phyloP scores from a whole-genome alignment of 768 basidiomycete species.

The Mycena metata region DNA sequence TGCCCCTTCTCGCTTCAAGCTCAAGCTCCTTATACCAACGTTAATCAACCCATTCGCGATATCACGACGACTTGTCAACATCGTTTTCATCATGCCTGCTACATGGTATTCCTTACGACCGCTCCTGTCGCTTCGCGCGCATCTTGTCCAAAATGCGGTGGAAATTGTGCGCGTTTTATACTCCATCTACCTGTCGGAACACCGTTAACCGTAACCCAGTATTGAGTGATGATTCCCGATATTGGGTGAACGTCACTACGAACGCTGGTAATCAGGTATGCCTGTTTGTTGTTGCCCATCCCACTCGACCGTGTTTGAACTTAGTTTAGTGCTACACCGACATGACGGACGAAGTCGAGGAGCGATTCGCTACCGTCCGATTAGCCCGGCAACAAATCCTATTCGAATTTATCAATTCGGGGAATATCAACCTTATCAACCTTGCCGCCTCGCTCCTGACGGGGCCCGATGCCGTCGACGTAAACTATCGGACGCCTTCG shows the following conservation, averaged over 20 bases:
- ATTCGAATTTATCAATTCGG: background rate
- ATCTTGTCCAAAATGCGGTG: slow-evolving; percentile 25
- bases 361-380: background rate
- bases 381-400: slow-evolving; percentile 26
- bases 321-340: slow-evolving; percentile 22
- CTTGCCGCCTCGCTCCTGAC: slow-evolving; percentile 4
- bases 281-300: background rate
- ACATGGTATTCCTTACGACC: slow-evolving; percentile 18
- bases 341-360: slow-evolving; percentile 26
- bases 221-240: slow-evolving; percentile 1
- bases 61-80: slow-evolving; percentile 27
- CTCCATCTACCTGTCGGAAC: background rate
- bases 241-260: slow-evolving; percentile 17
- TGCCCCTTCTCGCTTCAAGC: slow-evolving; percentile 4
- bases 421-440: background rate
- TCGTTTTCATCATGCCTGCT: slow-evolving; percentile 28
- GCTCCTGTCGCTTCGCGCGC: slow-evolving; percentile 1
- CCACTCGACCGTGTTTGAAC: too few species aligned
- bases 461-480: slow-evolving; percentile 21
- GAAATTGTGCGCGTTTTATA: background rate
- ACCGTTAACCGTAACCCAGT: slow-evolving; percentile 12
- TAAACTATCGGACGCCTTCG: slow-evolving; percentile 12
- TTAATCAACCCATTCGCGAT: slow-evolving; percentile 13
- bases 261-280: slow-evolving; percentile 13
- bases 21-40: too few species aligned